phyloP scores from a whole-genome alignment of 352 stramenopile genomes.

The Blastocystis sp. region DNA sequence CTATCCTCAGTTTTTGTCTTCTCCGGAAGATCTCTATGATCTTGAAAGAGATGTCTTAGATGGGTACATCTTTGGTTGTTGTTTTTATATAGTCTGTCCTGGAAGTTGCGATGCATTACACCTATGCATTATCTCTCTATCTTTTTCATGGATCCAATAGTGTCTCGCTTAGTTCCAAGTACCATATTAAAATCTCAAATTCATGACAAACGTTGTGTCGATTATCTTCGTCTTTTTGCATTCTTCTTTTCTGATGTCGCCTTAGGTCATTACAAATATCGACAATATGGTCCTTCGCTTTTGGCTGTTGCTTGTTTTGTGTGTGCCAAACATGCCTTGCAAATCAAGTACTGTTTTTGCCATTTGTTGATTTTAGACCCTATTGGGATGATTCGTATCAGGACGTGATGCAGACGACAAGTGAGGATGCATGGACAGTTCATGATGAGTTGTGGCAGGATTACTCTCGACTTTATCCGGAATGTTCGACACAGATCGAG shows the following conservation, averaged over 20 bases:
- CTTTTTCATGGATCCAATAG: background rate
- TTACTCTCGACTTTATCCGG: background rate
- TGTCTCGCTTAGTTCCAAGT: background rate
- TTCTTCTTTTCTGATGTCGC: slow-evolving; percentile 18
- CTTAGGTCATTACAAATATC: slow-evolving; percentile 20
- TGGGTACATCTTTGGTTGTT: background rate
- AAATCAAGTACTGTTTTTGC: background rate
- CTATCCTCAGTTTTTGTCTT: background rate
- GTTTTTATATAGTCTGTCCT: background rate
- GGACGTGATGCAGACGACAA: background rate
- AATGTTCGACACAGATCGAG: background rate
- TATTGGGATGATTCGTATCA: background rate
- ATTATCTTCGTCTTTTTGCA: background rate
- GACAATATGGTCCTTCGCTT: background rate
- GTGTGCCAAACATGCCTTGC: background rate
- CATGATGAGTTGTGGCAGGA: background rate
- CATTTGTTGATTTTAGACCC: background rate
- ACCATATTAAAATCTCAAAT: background rate
- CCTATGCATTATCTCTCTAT: slow-evolving; percentile 1
- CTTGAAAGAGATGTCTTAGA: slow-evolving; percentile 9
- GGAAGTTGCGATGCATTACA: slow-evolving; percentile 5
- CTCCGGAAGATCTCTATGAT: background rate
- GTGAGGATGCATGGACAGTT: background rate
- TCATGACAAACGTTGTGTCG: background rate
- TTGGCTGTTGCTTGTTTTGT: background rate